These are phyloP conservation scores for Russula dissimulans DNA, from an alignment of 768 basidiomycete genomes.

Conservation along the genomic window DNA sequence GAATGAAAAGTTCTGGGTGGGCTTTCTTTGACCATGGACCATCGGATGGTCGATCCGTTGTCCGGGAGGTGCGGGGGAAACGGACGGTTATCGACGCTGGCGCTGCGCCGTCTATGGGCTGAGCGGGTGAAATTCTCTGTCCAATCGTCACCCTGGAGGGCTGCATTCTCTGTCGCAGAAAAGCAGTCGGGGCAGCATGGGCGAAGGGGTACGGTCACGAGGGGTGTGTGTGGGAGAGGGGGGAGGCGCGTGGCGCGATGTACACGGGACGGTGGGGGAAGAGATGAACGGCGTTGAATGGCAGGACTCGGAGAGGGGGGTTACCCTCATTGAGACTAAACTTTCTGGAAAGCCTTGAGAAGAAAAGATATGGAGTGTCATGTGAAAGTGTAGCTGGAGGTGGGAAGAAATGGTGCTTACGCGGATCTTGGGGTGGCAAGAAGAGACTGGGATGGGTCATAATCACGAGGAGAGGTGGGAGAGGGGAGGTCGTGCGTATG, in stretches of 20 bases:
- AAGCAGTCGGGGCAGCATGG: conserved; percentile 63
- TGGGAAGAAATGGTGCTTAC: neutral
- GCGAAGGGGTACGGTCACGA: conserved; percentile 55
- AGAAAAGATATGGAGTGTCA: neutral
- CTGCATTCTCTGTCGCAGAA: conserved; percentile 45
- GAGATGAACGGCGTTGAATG: conserved; percentile 34
- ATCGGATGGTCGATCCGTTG: conserved; percentile 15
- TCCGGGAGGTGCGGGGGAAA: conserved; percentile 11
- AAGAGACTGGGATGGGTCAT: conserved; percentile 37
- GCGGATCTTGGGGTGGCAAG: neutral
- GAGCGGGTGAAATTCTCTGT: conserved; percentile 54
- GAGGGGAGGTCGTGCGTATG: conserved; percentile 14
- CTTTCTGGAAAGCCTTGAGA: conserved; percentile 11
- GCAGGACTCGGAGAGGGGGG: conserved; percentile 37
- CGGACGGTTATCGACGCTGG: conserved; percentile 22
- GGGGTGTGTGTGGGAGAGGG: conserved; percentile 24
- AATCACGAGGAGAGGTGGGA: conserved; percentile 33
- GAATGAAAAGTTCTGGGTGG: conserved; percentile 14
- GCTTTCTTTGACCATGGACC: conserved; percentile 11
- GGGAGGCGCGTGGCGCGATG: conserved; percentile 4
- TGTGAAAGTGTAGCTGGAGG: neutral
- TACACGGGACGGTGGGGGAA: neutral
- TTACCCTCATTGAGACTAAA: neutral
- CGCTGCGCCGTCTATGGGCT: conserved; percentile 47
- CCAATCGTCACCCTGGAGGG: conserved; percentile 49